These are phyloP conservation scores for Trichoderma polysporum DNA, from an alignment of 2,329 filamentous ascomycete genomes.

Conservation along the genomic window DNA sequence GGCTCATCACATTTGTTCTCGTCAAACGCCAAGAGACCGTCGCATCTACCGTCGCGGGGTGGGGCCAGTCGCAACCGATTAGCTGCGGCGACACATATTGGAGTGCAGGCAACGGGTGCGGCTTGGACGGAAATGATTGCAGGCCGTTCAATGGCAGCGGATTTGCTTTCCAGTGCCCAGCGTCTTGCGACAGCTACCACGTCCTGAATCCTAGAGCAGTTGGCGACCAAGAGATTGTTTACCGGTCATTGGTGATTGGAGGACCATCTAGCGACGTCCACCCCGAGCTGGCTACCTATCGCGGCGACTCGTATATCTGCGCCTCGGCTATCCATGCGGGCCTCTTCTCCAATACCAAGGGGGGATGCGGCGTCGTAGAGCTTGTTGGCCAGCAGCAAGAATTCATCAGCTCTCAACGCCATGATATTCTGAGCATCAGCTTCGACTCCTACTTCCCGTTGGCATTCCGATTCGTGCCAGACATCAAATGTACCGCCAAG, in stretches of 20 bases:
- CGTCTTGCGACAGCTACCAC: slow-evolving; percentile 64
- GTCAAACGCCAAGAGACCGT: slow-evolving; percentile 64
- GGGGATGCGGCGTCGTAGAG: slow-evolving; percentile 79
- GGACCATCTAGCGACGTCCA: slow-evolving; percentile 51
- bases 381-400: slow-evolving; percentile 66
- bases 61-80: slow-evolving; percentile 64
- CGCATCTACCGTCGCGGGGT: slow-evolving; percentile 62
- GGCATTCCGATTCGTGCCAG: slow-evolving; percentile 72
- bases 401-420: slow-evolving; percentile 62
- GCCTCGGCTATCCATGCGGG: slow-evolving; percentile 82
- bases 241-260: slow-evolving; percentile 66
- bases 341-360: slow-evolving; percentile 66
- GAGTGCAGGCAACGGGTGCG: slow-evolving; percentile 68
- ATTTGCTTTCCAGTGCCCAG: slow-evolving; percentile 73
- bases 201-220: slow-evolving; percentile 74
- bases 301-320: slow-evolving; percentile 87
- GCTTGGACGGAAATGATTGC: slow-evolving; percentile 71
- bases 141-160: slow-evolving; percentile 70
- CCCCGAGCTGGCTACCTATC: slow-evolving; percentile 61
- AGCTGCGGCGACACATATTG: slow-evolving; percentile 70
- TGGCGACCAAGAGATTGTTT: slow-evolving; percentile 65
- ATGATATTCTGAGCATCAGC: slow-evolving; percentile 72
- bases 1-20: slow-evolving; percentile 68
- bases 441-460: slow-evolving; percentile 92
- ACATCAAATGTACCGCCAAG: slow-evolving; percentile 64